Evolutionary conservation across 306 rosid genomes (phyloP).

Genomic region (Erythrophleum fordii): DNA sequence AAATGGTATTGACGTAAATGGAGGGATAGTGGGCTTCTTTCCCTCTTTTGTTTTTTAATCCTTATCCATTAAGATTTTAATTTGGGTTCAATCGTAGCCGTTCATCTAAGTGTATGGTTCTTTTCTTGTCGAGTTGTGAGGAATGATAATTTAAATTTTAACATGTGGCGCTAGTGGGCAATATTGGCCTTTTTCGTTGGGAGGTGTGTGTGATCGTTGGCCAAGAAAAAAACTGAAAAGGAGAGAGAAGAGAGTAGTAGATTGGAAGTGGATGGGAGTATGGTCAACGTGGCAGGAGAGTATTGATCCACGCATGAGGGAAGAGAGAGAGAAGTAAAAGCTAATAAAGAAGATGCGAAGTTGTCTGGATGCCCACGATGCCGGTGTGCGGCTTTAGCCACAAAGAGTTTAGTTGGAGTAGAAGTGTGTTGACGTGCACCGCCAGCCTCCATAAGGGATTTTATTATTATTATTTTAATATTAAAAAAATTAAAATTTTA

Average conservation of each 20-base stretch:
- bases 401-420: neutral
- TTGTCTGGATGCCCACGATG: constrained; percentile 38
- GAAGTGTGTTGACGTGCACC: constrained; percentile 35
- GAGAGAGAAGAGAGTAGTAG: neutral
- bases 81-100: constrained; percentile 31
- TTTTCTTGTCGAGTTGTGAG: neutral
- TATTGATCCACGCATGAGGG: constrained; percentile 42
- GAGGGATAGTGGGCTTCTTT: neutral
- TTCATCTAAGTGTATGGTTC: neutral
- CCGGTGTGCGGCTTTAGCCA: constrained; percentile 23
- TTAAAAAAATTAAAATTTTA: neutral
- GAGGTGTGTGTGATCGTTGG: constrained; percentile 13
- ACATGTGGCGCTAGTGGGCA: constrained; percentile 43
- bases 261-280: constrained; percentile 17
- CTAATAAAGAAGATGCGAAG: neutral
- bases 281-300: neutral
- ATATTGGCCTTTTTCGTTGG: constrained; percentile 17
- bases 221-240: neutral
- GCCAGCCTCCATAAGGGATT: constrained; percentile 22
- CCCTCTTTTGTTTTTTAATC: constrained; percentile 30
- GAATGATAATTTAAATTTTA: constrained; percentile 14
- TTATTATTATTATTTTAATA: neutral
- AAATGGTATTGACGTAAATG: constrained; percentile 26
- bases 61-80: constrained; percentile 42
- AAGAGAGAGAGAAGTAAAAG: neutral